Base-by-base conservation (phyloP, 1,284 basidiomycete species). In the Trichosporon sp. region DNA sequence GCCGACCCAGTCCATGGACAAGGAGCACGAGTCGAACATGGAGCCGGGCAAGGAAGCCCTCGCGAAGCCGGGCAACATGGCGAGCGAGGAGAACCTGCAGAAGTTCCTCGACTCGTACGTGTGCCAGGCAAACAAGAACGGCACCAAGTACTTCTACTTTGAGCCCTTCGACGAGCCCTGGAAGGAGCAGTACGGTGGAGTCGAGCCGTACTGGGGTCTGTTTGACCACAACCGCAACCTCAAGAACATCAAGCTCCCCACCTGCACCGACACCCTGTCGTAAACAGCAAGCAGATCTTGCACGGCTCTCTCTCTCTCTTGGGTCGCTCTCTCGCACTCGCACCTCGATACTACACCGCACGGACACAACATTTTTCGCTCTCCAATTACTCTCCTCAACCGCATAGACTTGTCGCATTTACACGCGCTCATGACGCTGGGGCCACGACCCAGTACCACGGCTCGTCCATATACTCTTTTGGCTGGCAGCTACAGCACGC, bases 121-220 rank as follows among this genome's bases (percentile, higher is more conserved):
- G 29, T 98, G 95, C 77, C 85, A 89, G 71, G 89, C 93, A 10
- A 97, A 94, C 78, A 63, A 77, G 34, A 90, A 92, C 70, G 84
- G 85, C 36, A 90, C 91, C 7, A 82, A 86, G n/a, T 94, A 93
- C 82, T 94, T 92, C 57, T 76, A 69, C 69, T 81, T 80, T 56
- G 80, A 90, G 85, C 89, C 84, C 73, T 88, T 88, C 69, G 93
- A 95, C 74, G 91, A 95, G 80, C 81, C 84, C 23, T 95, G 92
- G 92, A 93, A 95, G 59, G 67, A 68, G 44, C 60, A 69, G 74
- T 68, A 86, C 71, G 92, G 94, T 65, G 92, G 93, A 67, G 93
- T 97, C 54, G 94, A 96, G 83, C 82, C 83, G 2, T 85, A 82
- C 72, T 86, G 85, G 88, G 88, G 88, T 59, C 67, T 89, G 52